A percentile compares a stretch with the other conserved stretches of the same genome.
These are phyloP conservation scores for Sphagnum contortum DNA, from an alignment of 225 moss, liverwort and hornwort genomes.

Conservation along the genomic window DNA sequence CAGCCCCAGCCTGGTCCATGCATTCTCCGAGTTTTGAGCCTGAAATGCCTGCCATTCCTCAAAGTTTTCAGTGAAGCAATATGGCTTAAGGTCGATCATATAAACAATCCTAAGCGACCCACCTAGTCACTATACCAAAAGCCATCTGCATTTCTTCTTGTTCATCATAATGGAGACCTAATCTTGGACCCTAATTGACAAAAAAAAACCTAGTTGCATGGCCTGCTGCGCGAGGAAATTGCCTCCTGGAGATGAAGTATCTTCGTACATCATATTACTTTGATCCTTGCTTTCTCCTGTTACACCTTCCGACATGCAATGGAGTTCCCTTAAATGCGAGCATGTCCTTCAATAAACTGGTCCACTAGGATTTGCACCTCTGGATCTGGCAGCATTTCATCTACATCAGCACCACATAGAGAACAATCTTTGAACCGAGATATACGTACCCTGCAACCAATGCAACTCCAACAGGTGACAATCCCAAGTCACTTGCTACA, in stretches of 20 bases:
- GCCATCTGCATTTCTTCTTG: too few relatives aligned
- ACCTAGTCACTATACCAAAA: too few relatives aligned
- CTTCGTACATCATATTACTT: conserved; percentile 52
- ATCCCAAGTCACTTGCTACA: too few relatives aligned
- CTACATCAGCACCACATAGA: conserved; percentile 82
- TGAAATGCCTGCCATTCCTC: conserved; percentile 67
- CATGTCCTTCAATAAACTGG: conserved; percentile 85
- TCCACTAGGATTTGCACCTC: conserved; percentile 78
- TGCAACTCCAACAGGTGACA: too few relatives aligned
- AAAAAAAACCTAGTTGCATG: conserved; percentile 87
- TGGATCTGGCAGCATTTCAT: conserved; percentile 53
- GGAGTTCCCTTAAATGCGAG: conserved; percentile 56
- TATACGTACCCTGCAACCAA: conserved; percentile 85
- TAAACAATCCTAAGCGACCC: too few relatives aligned
- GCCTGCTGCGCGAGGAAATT: conserved; percentile 93
- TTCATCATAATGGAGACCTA: too few relatives aligned
- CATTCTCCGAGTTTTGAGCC: conserved; percentile 81
- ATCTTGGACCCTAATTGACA: too few relatives aligned
- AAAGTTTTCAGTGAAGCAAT: too few relatives aligned
- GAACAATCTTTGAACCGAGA: conserved; percentile 94
- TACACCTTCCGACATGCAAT: conserved; percentile 16
- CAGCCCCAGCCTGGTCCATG: conserved; percentile 67
- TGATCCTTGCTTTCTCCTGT: conserved; percentile 20
- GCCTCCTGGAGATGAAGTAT: conserved; percentile 72
- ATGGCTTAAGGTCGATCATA: too few relatives aligned